These are phyloP conservation scores for Emiliania huxleyi DNA, from an alignment of 78 protist species.

Conservation along the genomic window DNA sequence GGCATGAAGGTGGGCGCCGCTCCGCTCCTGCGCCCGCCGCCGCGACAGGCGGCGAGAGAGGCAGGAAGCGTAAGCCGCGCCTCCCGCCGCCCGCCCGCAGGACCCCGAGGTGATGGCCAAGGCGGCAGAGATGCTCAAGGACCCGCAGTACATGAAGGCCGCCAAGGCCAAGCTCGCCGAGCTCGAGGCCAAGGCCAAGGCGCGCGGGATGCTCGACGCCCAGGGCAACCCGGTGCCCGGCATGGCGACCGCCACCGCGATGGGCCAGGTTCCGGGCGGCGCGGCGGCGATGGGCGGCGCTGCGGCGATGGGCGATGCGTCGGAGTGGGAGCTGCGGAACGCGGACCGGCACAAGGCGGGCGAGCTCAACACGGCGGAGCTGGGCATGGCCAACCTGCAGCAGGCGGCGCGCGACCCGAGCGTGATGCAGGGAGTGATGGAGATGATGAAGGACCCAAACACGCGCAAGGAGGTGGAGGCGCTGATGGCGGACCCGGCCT, in stretches of 20 bases:
- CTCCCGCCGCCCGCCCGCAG: background rate
- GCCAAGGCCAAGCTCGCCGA: constrained; percentile 25
- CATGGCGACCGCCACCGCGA: background rate
- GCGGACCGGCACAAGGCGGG: background rate
- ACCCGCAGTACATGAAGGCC: background rate
- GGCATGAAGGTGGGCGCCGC: background rate
- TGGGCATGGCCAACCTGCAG: background rate
- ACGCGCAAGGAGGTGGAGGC: background rate
- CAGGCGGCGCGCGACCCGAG: background rate
- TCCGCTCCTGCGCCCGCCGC: background rate
- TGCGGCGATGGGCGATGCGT: background rate
- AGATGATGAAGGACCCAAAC: background rate
- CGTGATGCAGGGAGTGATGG: background rate
- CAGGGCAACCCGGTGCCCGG: background rate
- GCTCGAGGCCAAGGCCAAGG: background rate
- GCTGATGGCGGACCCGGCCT: background rate
- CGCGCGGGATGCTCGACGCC: background rate
- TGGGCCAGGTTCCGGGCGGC: too few species aligned
- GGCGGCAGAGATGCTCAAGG: constrained; percentile 8
- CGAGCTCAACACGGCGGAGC: background rate
- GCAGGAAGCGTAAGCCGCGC: background rate
- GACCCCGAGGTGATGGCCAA: constrained; percentile 3
- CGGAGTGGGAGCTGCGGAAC: background rate
- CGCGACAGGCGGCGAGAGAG: background rate
- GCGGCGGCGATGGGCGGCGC: background rate